These are phyloP conservation scores for Lophiostoma macrostomum DNA, from an alignment of 495 filamentous ascomycete genomes.

Conservation along the genomic window DNA sequence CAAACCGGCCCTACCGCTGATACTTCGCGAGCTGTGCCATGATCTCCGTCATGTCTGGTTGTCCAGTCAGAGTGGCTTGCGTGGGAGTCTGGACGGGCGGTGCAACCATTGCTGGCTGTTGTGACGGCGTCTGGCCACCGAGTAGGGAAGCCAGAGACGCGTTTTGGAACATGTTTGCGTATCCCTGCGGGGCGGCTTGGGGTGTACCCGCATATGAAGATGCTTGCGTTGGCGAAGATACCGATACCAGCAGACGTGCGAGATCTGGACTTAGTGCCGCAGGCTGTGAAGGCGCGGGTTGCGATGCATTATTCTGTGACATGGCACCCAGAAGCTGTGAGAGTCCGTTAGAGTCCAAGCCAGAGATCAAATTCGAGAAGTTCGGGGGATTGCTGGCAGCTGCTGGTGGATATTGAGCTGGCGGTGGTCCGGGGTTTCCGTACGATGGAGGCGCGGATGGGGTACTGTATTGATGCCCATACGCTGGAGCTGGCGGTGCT, in stretches of 20 bases:
- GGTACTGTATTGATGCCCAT: conserved; percentile 28
- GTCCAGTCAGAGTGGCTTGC: conserved; percentile 43
- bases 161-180: conserved; percentile 11
- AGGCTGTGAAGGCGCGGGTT: conserved; percentile 38
- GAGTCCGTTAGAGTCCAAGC: conserved; percentile 67
- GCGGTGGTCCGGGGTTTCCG: conserved; percentile 45
- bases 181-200: neutral
- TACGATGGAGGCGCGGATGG: conserved; percentile 36
- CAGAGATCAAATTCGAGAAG: conserved; percentile 55
- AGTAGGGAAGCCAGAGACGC: conserved; percentile 16
- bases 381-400: conserved; percentile 42
- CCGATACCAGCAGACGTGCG: conserved; percentile 52
- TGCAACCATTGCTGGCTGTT: neutral
- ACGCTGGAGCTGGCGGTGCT: conserved; percentile 13
- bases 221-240: conserved; percentile 7
- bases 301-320: conserved; percentile 45
- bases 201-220: conserved; percentile 26
- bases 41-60: conserved; percentile 55
- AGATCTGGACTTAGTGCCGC: conserved; percentile 50
- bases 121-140: conserved; percentile 10
- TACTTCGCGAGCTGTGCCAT: conserved; percentile 61
- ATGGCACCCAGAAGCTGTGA: conserved; percentile 69
- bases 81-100: conserved; percentile 21
- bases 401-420: conserved; percentile 43
- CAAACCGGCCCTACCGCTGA: conserved; percentile 38